Conservation (phyloP, 495 filamentous ascomycete genomes). For the Hypoxylon fuscum region DNA sequence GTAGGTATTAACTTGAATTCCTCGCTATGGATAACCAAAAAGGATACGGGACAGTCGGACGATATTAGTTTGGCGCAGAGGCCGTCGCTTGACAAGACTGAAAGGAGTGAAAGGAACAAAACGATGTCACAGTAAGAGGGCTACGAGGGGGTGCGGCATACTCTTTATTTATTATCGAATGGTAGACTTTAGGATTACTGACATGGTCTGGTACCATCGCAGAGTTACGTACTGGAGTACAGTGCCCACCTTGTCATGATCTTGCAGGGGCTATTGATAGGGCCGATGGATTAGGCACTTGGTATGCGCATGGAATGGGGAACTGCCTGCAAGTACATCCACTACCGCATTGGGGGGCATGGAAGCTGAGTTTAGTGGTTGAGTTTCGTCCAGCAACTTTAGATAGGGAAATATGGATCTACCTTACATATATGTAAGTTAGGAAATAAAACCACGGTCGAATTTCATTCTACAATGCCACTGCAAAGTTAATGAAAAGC, state of each 20-base stretch:
- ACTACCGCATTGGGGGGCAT: conserved; percentile 1
- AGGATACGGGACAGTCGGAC: conserved; percentile 6
- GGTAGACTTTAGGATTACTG: not conserved
- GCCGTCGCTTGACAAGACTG: conserved; percentile 4
- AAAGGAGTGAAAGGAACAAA: conserved; percentile 16
- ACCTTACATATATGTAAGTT: too few species aligned
- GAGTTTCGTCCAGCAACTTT: too few species aligned
- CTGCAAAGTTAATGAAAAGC: too few species aligned
- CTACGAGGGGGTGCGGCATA: conserved; percentile 19
- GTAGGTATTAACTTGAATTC: too few species aligned
- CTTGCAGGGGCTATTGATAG: conserved; percentile 35
- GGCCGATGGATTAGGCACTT: conserved; percentile 19
- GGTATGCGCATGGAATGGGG: not conserved
- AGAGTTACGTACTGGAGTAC: too few species aligned
- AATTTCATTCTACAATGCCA: too few species aligned
- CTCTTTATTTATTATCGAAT: conserved; percentile 35
- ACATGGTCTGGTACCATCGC: not conserved
- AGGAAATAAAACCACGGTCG: too few species aligned
- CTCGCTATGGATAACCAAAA: not conserved
- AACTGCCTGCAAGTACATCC: not conserved
- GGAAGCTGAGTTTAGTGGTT: too few species aligned
- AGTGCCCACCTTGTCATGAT: too few species aligned
- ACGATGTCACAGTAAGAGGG: conserved; percentile 24
- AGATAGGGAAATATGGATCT: not conserved
- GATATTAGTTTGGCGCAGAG: conserved; percentile 15